phyloP scores from a whole-genome alignment of 1,284 basidiomycete species.

The Fomitopsis palustris region DNA sequence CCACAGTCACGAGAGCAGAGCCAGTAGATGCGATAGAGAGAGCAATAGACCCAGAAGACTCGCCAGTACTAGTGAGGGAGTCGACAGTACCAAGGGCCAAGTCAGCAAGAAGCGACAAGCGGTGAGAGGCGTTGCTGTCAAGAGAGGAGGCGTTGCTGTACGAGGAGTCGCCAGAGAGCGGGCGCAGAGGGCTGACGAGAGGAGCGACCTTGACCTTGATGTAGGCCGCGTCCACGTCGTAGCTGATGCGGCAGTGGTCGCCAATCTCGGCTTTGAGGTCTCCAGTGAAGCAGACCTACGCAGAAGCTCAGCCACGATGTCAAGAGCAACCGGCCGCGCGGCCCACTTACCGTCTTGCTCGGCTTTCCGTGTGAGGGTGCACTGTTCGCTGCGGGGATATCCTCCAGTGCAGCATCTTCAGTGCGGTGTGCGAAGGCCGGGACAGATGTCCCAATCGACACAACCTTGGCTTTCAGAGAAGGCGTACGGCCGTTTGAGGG shows the following conservation, averaged over 20 bases:
- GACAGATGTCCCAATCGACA: neutral
- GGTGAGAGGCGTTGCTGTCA: neutral
- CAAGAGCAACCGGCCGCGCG: neutral
- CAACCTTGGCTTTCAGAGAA: neutral
- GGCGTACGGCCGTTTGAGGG: neutral
- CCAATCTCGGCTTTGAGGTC: neutral
- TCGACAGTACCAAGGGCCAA: neutral
- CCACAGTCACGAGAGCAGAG: neutral
- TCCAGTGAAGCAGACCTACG: neutral
- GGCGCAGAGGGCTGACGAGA: neutral
- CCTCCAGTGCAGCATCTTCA: neutral
- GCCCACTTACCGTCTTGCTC: neutral
- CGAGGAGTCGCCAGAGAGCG: neutral
- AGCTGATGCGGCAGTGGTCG: neutral
- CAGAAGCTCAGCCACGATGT: neutral
- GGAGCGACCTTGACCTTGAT: constrained; percentile 1
- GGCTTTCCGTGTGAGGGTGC: neutral
- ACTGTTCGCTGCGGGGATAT: neutral
- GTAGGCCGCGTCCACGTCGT: neutral
- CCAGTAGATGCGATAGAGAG: neutral
- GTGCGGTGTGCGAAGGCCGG: neutral
- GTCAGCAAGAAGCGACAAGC: neutral
- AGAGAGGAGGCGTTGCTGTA: no score
- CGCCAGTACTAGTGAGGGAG: neutral
- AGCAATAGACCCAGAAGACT: neutral